Evolutionary conservation across 2,329 filamentous ascomycete species (phyloP).

Genomic region (Ophiocordyceps unilateralis): DNA sequence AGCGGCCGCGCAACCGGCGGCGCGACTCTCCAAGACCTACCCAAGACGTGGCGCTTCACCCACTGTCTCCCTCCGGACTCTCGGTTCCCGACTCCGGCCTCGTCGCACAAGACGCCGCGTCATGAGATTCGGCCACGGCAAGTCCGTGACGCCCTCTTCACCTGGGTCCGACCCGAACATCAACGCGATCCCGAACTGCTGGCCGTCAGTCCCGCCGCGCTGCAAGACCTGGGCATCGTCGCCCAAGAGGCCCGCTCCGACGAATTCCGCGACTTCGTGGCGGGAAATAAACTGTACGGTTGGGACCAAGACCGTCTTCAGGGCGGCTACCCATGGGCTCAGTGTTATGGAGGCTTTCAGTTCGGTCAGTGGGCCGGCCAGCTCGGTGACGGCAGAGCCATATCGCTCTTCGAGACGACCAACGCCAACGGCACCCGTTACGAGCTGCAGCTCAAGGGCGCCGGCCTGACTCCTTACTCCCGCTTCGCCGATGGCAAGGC

Average conservation of each 20-base stretch:
- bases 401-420: conserved; percentile 80
- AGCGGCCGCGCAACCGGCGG: conserved; percentile 11
- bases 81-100: conserved; percentile 60
- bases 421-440: conserved; percentile 65
- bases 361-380: conserved; percentile 89
- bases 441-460: conserved; percentile 88
- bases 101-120: conserved; percentile 67
- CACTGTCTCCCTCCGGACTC: conserved; percentile 59
- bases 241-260: conserved; percentile 49
- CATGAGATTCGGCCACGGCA: conserved; percentile 61
- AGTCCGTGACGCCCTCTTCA: conserved; percentile 74
- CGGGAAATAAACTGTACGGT: conserved; percentile 69
- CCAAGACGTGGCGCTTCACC: conserved; percentile 49
- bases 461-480: conserved; percentile 84
- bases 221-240: conserved; percentile 65
- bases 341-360: conserved; percentile 81
- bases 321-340: conserved; percentile 89
- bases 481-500: conserved; percentile 93
- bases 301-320: conserved; percentile 49
- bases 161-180: conserved; percentile 71
- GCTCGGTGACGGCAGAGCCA: conserved; percentile 84
- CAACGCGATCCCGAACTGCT: conserved; percentile 61
- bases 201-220: conserved; percentile 59
- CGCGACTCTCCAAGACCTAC: conserved; percentile 33
- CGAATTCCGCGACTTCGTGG: conserved; percentile 60